Evolutionary conservation across 2,329 filamentous ascomycete genomes (phyloP).

Genomic region (Venturia aucupariae): DNA sequence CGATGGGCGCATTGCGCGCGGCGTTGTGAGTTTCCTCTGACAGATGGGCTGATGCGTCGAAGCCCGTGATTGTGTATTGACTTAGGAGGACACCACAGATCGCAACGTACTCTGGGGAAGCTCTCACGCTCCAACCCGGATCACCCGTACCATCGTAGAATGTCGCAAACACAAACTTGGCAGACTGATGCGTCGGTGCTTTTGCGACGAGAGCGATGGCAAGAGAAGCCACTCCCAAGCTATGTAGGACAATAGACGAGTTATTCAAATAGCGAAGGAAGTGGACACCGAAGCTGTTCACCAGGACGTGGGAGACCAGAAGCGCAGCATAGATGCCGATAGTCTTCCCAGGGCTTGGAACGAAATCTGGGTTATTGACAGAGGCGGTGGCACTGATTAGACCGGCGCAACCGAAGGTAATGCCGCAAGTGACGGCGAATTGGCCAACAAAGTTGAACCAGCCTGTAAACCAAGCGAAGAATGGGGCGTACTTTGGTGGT

Average conservation of each 20-base stretch:
- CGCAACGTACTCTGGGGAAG: conserved; percentile 46
- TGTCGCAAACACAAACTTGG: conserved; percentile 46
- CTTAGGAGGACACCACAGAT: conserved; percentile 45
- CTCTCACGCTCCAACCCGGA: conserved; percentile 44
- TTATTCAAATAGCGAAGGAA: conserved; percentile 50
- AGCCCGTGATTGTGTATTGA: conserved; percentile 47
- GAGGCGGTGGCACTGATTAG: conserved; percentile 38
- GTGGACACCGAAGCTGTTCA: conserved; percentile 50
- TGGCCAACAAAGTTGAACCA: conserved; percentile 43
- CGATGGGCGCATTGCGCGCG: conserved; percentile 48
- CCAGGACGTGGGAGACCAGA: conserved; percentile 43
- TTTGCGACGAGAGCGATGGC: conserved; percentile 49
- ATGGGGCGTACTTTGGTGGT: conserved; percentile 36
- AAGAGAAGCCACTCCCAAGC: conserved; percentile 42
- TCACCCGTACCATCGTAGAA: conserved; percentile 45
- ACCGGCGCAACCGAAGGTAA: conserved; percentile 37
- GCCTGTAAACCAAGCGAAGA: conserved; percentile 38
- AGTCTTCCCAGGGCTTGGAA: conserved; percentile 38
- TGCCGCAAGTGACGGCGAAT: conserved; percentile 41
- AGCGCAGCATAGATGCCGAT: conserved; percentile 53
- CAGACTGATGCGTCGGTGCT: conserved; percentile 47
- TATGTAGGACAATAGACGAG: conserved; percentile 46
- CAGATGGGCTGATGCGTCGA: conserved; percentile 48
- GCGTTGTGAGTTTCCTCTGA: conserved; percentile 50
- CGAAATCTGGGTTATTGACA: conserved; percentile 32